phyloP scores from a whole-genome alignment of 345 rosid genomes.

The Gossypium stocksii region DNA sequence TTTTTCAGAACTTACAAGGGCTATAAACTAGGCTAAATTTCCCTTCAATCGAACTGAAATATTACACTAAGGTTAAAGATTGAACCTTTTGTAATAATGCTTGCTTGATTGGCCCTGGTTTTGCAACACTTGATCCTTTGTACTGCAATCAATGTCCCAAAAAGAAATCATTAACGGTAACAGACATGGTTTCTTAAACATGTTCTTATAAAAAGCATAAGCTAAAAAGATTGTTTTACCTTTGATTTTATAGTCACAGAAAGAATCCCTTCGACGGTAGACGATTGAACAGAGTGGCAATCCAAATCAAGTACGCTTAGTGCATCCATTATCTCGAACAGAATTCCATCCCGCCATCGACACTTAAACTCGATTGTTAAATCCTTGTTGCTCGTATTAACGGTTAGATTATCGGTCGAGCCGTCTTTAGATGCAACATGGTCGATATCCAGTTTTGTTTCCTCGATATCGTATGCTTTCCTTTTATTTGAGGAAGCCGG shows the following conservation, averaged over 20 bases:
- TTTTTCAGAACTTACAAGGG: no score
- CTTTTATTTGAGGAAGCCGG: slow-evolving; percentile 40
- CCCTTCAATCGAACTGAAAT: not conserved
- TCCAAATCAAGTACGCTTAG: slow-evolving; percentile 57
- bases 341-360: slow-evolving; percentile 71
- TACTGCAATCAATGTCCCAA: slow-evolving; percentile 37
- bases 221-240: slow-evolving; percentile 36
- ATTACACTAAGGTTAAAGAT: not conserved
- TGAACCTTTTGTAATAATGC: slow-evolving; percentile 55
- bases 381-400: slow-evolving; percentile 43
- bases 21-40: no score
- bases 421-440: slow-evolving; percentile 32
- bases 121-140: slow-evolving; percentile 41
- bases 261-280: slow-evolving; percentile 55
- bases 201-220: not conserved
- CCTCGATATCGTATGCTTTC: slow-evolving; percentile 42
- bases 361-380: slow-evolving; percentile 64
- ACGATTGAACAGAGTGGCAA: slow-evolving; percentile 75
- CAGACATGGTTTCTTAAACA: not conserved
- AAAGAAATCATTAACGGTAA: not conserved
- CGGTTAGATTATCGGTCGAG: slow-evolving; percentile 33
- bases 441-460: slow-evolving; percentile 33
- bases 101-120: slow-evolving; percentile 47
- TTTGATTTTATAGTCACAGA: slow-evolving; percentile 57
- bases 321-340: slow-evolving; percentile 78